Percentiles rank a stretch among this genome's conserved stretches.
phyloP scores from a whole-genome alignment of 768 basidiomycete species.

The Sarcodon aspratus region DNA sequence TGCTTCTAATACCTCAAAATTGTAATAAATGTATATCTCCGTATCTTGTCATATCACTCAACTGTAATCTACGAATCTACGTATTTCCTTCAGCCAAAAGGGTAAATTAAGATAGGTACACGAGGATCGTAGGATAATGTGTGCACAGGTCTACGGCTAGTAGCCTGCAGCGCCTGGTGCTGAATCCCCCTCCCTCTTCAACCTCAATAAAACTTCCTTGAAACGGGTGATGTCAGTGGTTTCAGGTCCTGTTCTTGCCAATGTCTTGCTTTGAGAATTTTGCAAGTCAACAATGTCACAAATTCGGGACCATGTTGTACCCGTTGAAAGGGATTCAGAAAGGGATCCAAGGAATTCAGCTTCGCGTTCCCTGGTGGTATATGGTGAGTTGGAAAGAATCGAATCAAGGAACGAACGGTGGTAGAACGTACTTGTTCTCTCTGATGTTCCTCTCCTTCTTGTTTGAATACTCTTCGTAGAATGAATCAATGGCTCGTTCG shows the following conservation, averaged over 20 bases:
- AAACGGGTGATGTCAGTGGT: slow-evolving; percentile 84
- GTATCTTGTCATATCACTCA: not conserved
- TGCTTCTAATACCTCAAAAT: slow-evolving; percentile 3
- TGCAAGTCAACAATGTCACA: slow-evolving; percentile 76
- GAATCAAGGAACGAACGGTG: not conserved
- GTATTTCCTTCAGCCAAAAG: not conserved
- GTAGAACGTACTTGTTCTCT: slow-evolving; percentile 78
- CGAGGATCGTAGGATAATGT: not conserved
- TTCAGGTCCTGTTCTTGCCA: slow-evolving; percentile 74
- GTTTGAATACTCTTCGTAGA: slow-evolving; percentile 78
- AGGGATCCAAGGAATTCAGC: slow-evolving; percentile 65
- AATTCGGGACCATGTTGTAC: slow-evolving; percentile 96
- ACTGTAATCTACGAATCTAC: not conserved
- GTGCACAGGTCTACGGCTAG: slow-evolving; percentile 22
- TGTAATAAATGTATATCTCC: not conserved
- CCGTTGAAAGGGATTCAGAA: slow-evolving; percentile 66
- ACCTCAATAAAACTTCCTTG: slow-evolving; percentile 84
- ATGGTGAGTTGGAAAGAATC: not conserved
- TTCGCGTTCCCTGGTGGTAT: slow-evolving; percentile 64
- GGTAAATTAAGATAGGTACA: not conserved
- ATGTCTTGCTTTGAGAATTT: slow-evolving; percentile 96
- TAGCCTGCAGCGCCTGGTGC: slow-evolving; percentile 94
- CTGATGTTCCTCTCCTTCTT: slow-evolving; percentile 87
- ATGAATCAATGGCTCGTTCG: slow-evolving; percentile 79
- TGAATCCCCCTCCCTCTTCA: slow-evolving; percentile 82